phyloP scores from a whole-genome alignment of 306 rosid species.

The Begonia peltatifolia region DNA sequence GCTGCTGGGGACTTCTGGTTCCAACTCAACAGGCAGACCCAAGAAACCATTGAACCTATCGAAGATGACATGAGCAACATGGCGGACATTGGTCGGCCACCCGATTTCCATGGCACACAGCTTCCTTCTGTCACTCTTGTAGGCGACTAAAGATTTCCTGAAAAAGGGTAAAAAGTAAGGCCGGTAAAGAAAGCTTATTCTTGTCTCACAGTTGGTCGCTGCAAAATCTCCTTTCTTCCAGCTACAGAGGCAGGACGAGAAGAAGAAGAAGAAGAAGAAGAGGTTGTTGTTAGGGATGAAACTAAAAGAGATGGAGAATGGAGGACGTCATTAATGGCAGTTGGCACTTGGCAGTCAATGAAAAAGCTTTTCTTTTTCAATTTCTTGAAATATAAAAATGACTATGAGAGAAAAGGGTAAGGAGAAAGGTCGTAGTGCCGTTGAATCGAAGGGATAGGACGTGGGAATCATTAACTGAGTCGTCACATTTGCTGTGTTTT shows the following conservation, averaged over 20 bases:
- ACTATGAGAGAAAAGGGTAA: slow-evolving; percentile 4
- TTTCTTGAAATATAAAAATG: slow-evolving; percentile 28
- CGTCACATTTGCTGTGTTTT: no score
- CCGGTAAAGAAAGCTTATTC: slow-evolving; percentile 38
- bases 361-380: slow-evolving; percentile 15
- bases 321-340: slow-evolving; percentile 76
- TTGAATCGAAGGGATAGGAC: slow-evolving; percentile 36
- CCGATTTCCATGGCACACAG: slow-evolving; percentile 59
- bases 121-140: slow-evolving; percentile 34
- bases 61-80: slow-evolving; percentile 89
- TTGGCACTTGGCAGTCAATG: slow-evolving; percentile 17
- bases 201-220: slow-evolving; percentile 15
- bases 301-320: slow-evolving; percentile 39
- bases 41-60: slow-evolving; percentile 93
- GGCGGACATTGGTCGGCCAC: slow-evolving; percentile 74
- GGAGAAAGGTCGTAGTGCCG: slow-evolving; percentile 12
- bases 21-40: slow-evolving; percentile 88
- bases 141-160: slow-evolving; percentile 39
- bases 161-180: slow-evolving; percentile 40
- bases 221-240: slow-evolving; percentile 11
- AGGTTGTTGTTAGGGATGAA: slow-evolving; percentile 20
- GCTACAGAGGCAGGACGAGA: slow-evolving; percentile 7
- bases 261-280: slow-evolving; percentile 24
- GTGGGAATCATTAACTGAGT: slow-evolving; percentile 36
- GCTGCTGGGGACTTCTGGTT: slow-evolving; percentile 69